Conservation (phyloP, 2,329 filamentous ascomycete genomes). For the Colletotrichum falcatum region DNA sequence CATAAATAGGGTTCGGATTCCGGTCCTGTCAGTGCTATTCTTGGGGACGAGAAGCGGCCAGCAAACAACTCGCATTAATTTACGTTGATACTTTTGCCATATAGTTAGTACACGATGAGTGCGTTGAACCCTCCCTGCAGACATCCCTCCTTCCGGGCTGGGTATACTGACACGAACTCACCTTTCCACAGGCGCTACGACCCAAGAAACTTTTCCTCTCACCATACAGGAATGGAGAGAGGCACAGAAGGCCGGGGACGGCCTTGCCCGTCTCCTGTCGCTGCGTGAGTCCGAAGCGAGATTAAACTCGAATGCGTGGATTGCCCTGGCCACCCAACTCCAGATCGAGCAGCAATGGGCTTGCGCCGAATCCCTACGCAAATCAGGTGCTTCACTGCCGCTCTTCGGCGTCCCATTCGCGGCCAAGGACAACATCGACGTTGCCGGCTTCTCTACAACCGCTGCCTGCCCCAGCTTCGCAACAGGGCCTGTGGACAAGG, state of each 20-base stretch:
- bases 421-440: constrained; percentile 68
- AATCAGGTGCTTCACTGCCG: constrained; percentile 56
- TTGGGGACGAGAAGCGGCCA: not conserved
- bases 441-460: constrained; percentile 63
- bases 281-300: constrained; percentile 45
- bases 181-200: constrained; percentile 25
- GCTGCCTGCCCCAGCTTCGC: constrained; percentile 63
- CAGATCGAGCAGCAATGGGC: constrained; percentile 46
- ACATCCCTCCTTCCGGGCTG: constrained; percentile 5
- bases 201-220: constrained; percentile 37
- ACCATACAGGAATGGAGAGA: constrained; percentile 44
- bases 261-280: constrained; percentile 46
- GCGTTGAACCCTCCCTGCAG: constrained; percentile 10
- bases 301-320: constrained; percentile 48
- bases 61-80: not conserved
- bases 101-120: constrained; percentile 33
- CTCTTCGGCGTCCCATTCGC: constrained; percentile 69
- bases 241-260: constrained; percentile 44
- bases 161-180: constrained; percentile 23
- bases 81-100: not conserved
- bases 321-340: constrained; percentile 47
- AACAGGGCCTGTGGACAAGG: constrained; percentile 57
- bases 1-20: constrained; percentile 4
- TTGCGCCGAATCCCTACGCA: constrained; percentile 58
- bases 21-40: not conserved